A percentile compares a stretch with the other conserved stretches of the same genome.
phyloP scores from a whole-genome alignment of 441 rosid species.

The Bocquillonia castaneifolia region DNA sequence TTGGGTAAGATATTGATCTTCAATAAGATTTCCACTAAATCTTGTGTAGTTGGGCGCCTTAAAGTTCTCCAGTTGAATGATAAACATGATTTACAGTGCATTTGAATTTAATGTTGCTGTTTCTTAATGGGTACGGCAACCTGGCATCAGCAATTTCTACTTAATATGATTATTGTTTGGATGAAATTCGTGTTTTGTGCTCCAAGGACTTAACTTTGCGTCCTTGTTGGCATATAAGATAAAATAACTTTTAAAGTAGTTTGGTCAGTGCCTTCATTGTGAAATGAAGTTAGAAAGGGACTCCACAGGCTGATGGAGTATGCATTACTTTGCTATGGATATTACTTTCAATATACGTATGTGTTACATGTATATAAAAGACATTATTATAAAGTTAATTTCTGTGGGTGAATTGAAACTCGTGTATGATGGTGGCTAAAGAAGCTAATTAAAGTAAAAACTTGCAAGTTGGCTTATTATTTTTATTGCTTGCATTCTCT shows the following conservation, averaged over 20 bases:
- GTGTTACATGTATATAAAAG: background rate
- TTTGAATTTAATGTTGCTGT: background rate
- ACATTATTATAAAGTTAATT: background rate
- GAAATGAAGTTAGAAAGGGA: background rate
- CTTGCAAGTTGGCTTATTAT: background rate
- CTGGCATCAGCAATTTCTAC: background rate
- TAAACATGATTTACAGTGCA: background rate
- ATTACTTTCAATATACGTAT: background rate
- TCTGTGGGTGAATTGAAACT: background rate
- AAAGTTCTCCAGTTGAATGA: background rate
- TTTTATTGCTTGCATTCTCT: background rate
- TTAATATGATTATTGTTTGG: background rate
- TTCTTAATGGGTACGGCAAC: background rate
- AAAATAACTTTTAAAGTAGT: background rate
- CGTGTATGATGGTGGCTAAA: background rate
- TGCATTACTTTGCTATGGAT: background rate
- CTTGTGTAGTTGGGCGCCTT: background rate
- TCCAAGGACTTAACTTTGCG: background rate
- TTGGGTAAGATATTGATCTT: background rate
- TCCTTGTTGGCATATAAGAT: background rate
- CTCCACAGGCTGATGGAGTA: background rate
- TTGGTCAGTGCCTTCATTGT: constrained; percentile 10
- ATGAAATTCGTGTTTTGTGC: background rate
- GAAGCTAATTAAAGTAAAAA: constrained; percentile 1
- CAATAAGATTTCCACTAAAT: background rate